A percentile compares a stretch with the other conserved stretches of the same genome.
These are phyloP conservation scores for Trichoderma semiorbis DNA, from an alignment of 2,329 filamentous ascomycete genomes.

Conservation along the genomic window DNA sequence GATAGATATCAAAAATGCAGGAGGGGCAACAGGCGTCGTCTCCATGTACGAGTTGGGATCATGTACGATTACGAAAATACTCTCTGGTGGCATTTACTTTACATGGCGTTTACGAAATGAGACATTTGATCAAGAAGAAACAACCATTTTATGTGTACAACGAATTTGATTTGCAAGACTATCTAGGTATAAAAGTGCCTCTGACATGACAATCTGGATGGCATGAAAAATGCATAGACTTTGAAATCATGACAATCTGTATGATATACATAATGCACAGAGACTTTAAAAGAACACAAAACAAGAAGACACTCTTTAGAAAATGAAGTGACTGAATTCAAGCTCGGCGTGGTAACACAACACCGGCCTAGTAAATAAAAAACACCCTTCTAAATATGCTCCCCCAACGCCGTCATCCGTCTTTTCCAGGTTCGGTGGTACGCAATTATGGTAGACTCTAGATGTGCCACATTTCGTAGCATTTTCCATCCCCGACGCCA, in stretches of 20 bases:
- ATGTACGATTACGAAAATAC: constrained; percentile 33
- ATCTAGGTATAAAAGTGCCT: not conserved
- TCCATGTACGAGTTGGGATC: constrained; percentile 27
- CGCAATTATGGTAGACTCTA: not conserved
- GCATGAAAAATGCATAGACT: not conserved
- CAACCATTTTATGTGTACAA: not conserved
- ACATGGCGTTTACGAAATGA: constrained; percentile 32
- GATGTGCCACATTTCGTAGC: not conserved
- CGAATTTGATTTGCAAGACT: not conserved
- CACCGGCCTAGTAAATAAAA: not conserved
- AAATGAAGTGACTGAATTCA: not conserved
- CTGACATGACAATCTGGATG: not conserved
- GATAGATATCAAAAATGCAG: not conserved
- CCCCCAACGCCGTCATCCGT: constrained; percentile 2
- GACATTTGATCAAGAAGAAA: not conserved
- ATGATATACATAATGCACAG: not conserved
- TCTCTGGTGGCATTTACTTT: constrained; percentile 34
- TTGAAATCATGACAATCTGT: not conserved
- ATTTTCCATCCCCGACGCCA: constrained; percentile 13
- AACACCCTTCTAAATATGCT: not conserved
- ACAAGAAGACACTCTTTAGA: not conserved
- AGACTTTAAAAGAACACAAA: not conserved
- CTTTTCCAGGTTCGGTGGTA: not conserved
- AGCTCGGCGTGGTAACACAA: not conserved
- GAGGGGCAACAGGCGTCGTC: constrained; percentile 2